phyloP scores from a whole-genome alignment of 345 rosid species.

The Heritiera littoralis region DNA sequence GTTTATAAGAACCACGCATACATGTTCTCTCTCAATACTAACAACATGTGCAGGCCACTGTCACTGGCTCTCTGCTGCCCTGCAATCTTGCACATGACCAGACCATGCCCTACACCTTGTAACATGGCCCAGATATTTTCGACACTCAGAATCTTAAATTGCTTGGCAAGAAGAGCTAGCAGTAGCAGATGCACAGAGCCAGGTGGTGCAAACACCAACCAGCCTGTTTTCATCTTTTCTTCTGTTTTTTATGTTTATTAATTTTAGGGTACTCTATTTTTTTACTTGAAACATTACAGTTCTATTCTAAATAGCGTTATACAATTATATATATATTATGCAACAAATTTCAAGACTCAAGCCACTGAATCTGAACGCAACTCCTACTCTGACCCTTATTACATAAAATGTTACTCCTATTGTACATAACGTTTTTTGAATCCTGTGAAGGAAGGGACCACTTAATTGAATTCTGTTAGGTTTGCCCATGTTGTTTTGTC shows the following conservation, averaged over 20 bases:
- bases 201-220: background rate
- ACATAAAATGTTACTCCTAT: background rate
- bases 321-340: too few species aligned
- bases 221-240: background rate
- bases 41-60: background rate
- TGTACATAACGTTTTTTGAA: background rate
- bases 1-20: too few species aligned
- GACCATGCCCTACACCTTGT: background rate
- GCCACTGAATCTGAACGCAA: background rate
- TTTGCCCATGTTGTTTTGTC: constrained; percentile 8
- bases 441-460: constrained; percentile 5
- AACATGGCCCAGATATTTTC: background rate
- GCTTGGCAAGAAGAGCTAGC: background rate
- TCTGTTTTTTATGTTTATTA: background rate
- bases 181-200: background rate
- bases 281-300: too few species aligned
- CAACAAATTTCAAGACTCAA: background rate
- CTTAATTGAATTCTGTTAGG: background rate
- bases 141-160: background rate
- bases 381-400: too few species aligned
- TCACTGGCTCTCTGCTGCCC: background rate
- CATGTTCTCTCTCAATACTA: background rate
- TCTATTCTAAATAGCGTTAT: too few species aligned
- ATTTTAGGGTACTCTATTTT: background rate
- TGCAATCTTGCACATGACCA: constrained; percentile 6